Base-by-base conservation (phyloP, 2,329 filamentous ascomycete genomes). In the Fusarium nelsonii region DNA sequence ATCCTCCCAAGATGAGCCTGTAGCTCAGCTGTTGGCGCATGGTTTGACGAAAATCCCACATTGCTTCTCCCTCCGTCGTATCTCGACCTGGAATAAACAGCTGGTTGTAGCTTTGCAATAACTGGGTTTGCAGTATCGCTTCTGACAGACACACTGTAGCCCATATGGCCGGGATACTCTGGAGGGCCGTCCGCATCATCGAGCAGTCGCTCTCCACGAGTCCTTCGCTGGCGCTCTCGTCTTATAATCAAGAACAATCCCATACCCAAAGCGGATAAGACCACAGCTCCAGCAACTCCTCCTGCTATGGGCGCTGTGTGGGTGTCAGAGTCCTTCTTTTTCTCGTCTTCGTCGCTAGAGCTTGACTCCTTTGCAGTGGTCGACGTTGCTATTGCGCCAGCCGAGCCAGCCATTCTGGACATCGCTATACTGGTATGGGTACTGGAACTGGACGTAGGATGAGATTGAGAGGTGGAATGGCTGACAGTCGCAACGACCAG, bases 401-500 rank as follows among this genome's bases (percentile, higher is more conserved):
- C 55, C 11, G 59, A 64, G 28, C 26, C 50, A 11, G 44, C 69
- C 60, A 65, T 60, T 41, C 32, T 45, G 28, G 34, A 67, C 52
- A 46, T 57, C 8, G 63, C 69, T 20, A 66, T 46, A 12, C 45
- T 50, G 8, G 62, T 49, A n/a, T 40, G 51, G 20, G 57, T 64
- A 1, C 67, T 54, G 7, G 71, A 71, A 12, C 61, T 63, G 11
- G 73, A 58, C 43, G 66, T 66, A 4, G 58, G 48, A 11, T 53
- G 72, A 3, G 66, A 65, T 5, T 64, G 41, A 3, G 61, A 63
- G 8, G 68, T 70, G 1, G 84, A 83, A 16, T 81, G 78, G 4
- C 77, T 79, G 4, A 85, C 78, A 0, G 81, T 81, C 1, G 78
- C 77, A 7, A 82, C 77, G 1, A 81, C 78, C 39, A 83, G 70